Conservation (phyloP, 257 asterid genomes). For the Ballota nigra region DNA sequence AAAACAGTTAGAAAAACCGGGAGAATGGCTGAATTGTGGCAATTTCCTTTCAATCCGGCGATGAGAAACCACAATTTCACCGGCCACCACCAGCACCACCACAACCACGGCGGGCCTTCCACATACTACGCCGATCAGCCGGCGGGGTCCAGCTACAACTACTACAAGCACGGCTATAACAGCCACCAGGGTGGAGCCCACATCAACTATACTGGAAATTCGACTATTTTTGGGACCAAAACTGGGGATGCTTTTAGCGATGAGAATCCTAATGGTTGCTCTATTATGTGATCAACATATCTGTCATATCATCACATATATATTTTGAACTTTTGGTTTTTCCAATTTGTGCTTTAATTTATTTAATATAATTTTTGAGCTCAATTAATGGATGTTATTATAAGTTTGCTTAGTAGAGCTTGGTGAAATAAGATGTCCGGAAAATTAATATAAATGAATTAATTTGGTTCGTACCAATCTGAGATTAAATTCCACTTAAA, state of each 20-base stretch:
- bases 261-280: constrained; percentile 61
- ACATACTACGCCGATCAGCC: constrained; percentile 36
- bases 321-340: neutral
- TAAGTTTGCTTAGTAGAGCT: too few species aligned
- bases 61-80: constrained; percentile 39
- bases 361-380: too few species aligned
- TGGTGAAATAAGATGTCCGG: too few species aligned
- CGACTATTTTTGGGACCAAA: constrained; percentile 50
- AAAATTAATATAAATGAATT: too few species aligned
- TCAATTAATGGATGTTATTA: too few species aligned
- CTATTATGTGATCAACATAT: constrained; percentile 40
- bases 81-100: constrained; percentile 28
- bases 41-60: constrained; percentile 52
- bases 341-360: too few species aligned
- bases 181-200: constrained; percentile 15
- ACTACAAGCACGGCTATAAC: constrained; percentile 73
- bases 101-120: constrained; percentile 41
- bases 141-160: constrained; percentile 58
- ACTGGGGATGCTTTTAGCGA: constrained; percentile 66
- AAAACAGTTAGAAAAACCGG: constrained; percentile 61
- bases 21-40: constrained; percentile 73
- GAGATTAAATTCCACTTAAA: too few species aligned
- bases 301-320: neutral
- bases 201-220: constrained; percentile 27
- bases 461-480: too few species aligned